Evolutionary conservation across 192 early-diverging fungal genomes (phyloP).

Genomic region (Coemansia sp.): DNA sequence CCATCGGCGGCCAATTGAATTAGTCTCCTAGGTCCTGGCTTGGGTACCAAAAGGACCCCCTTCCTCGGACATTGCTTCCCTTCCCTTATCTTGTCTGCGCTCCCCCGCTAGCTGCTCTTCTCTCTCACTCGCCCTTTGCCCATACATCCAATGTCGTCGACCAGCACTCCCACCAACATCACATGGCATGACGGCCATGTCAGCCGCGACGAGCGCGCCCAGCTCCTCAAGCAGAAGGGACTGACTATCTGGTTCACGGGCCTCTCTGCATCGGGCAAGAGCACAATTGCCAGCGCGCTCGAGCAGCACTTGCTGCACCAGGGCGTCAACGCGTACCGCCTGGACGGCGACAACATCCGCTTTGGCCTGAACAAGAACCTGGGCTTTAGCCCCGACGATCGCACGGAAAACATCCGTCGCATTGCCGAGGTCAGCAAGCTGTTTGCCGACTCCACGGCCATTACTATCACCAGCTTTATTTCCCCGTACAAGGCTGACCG

Average conservation of each 20-base stretch:
- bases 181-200: conserved; percentile 83
- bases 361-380: conserved; percentile 95
- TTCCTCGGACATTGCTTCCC: neutral
- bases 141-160: neutral
- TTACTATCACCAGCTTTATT: conserved; percentile 87
- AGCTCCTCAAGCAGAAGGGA: conserved; percentile 60
- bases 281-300: conserved; percentile 82
- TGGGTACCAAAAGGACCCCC: no score
- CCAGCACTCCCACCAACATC: conserved; percentile 61
- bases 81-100: neutral
- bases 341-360: conserved; percentile 97
- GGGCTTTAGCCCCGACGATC: conserved; percentile 83
- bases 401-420: conserved; percentile 92
- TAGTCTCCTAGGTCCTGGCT: neutral
- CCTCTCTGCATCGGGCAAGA: conserved; percentile 91
- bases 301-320: conserved; percentile 80
- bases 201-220: conserved; percentile 65
- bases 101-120: neutral
- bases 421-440: conserved; percentile 84
- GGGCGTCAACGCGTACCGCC: conserved; percentile 73
- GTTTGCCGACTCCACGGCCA: conserved; percentile 79
- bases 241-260: conserved; percentile 93
- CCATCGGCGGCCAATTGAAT: conserved; percentile 13
- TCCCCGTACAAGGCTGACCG: conserved; percentile 81
- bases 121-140: no score